These are phyloP conservation scores for Carpinus fangiana DNA, from an alignment of 306 rosid species.

Conservation along the genomic window DNA sequence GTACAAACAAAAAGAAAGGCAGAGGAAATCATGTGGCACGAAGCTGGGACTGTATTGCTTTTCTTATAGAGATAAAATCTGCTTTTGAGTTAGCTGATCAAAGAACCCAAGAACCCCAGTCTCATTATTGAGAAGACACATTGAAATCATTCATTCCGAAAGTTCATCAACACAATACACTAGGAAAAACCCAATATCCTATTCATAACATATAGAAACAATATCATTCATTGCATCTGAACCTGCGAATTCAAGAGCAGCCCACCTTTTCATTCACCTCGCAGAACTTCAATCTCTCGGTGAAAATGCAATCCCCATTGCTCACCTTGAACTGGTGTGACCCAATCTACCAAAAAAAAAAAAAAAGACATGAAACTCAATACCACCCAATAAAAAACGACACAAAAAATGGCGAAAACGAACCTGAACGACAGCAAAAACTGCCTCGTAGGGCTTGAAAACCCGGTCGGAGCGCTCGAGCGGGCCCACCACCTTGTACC, in stretches of 20 bases:
- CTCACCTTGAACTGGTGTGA: constrained; percentile 93
- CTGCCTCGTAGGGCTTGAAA: constrained; percentile 75
- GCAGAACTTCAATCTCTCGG: constrained; percentile 82
- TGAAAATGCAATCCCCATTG: constrained; percentile 80
- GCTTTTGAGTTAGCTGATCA: background rate
- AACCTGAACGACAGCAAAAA: constrained; percentile 89
- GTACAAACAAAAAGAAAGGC: background rate
- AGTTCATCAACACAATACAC: background rate
- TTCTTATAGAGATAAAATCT: background rate
- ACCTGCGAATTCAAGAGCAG: constrained; percentile 13
- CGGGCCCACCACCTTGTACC: constrained; percentile 72
- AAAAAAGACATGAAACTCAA: background rate
- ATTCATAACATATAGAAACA: background rate
- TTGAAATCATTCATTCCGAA: background rate
- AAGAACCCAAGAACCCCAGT: background rate
- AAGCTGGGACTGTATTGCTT: background rate
- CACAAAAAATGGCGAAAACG: background rate
- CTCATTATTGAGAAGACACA: background rate
- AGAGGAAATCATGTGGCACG: background rate
- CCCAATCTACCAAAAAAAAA: constrained; percentile 56
- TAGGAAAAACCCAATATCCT: background rate
- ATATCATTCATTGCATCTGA: background rate
- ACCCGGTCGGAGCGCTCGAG: constrained; percentile 48
- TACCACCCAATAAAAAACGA: constrained; percentile 1
- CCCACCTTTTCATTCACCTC: constrained; percentile 91